Conservation (phyloP, 208 protist species). For the Vickermania spadyakhi region DNA sequence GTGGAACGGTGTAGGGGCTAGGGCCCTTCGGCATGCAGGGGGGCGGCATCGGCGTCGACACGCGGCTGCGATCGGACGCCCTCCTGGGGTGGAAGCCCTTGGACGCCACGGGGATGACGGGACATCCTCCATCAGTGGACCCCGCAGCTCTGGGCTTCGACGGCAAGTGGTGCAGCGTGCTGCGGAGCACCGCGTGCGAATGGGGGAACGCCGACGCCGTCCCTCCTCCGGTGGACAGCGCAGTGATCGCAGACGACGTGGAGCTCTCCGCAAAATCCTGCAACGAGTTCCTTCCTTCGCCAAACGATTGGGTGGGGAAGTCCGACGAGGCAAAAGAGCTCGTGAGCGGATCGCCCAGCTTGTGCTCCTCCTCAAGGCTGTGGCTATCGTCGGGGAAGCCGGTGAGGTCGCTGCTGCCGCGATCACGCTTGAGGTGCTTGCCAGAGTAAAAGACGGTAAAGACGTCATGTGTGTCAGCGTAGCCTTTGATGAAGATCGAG, state of each 20-base stretch:
- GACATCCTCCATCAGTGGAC: no score
- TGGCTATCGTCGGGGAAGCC: not conserved
- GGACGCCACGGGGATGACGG: no score
- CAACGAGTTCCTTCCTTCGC: not conserved
- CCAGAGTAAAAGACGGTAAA: constrained; percentile 5
- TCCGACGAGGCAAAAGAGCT: not conserved
- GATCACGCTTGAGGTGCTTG: not conserved
- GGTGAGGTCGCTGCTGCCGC: not conserved
- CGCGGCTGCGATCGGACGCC: no score
- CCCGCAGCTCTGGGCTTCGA: no score
- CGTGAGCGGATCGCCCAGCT: not conserved
- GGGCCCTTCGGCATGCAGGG: no score
- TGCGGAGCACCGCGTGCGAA: no score
- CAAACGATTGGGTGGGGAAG: not conserved
- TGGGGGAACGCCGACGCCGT: no score
- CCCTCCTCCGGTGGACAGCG: not conserved
- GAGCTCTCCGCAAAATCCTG: not conserved
- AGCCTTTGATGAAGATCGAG: constrained; percentile 14
- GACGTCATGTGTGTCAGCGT: constrained; percentile 7
- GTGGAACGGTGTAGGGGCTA: no score
- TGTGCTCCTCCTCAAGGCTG: constrained; percentile 1
- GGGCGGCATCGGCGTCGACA: no score
- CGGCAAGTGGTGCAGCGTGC: no score
- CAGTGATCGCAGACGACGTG: not conserved
- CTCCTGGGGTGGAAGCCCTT: no score